Conservation (phyloP, 1,284 basidiomycete species). For the Ustilago xerochloae region DNA sequence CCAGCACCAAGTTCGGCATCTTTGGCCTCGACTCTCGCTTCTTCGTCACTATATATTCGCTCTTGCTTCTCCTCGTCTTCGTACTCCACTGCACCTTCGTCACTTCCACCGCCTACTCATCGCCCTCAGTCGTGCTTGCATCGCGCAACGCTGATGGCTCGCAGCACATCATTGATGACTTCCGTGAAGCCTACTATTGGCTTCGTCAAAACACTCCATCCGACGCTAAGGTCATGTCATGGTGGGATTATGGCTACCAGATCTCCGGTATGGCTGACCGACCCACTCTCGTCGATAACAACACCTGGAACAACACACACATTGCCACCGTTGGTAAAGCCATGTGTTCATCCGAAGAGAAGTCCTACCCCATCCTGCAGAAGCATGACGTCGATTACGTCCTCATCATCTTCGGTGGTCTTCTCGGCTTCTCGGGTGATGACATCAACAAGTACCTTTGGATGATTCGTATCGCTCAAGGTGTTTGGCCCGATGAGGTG, state of each 20-base stretch:
- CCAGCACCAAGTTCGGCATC: conserved; percentile 74
- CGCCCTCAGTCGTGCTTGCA: conserved; percentile 94
- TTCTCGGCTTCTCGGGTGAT: conserved; percentile 96
- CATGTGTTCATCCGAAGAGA: conserved; percentile 93
- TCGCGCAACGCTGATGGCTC: conserved; percentile 84
- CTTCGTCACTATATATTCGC: conserved; percentile 80
- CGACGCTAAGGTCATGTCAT: conserved; percentile 94
- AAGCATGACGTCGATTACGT: conserved; percentile 99
- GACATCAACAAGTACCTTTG: conserved; percentile 98
- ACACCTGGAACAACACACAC: conserved; percentile 97
- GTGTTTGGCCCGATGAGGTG: conserved; percentile 98
- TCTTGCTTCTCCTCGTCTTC: conserved; percentile 82
- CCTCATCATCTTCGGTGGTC: conserved; percentile 94
- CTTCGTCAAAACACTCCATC: conserved; percentile 91
- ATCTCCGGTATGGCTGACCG: conserved; percentile 99
- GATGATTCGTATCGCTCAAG: conserved; percentile 90
- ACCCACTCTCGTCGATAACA: conserved; percentile 97
- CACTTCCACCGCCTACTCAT: conserved; percentile 94
- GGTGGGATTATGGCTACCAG: conserved; percentile 99
- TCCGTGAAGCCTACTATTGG: conserved; percentile 99
- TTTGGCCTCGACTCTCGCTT: conserved; percentile 86
- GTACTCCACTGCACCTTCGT: conserved; percentile 94
- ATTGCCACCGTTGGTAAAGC: conserved; percentile 71
- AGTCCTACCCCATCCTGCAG: conserved; percentile 93
- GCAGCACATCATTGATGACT: conserved; percentile 97